A percentile compares a stretch with the other conserved stretches of the same genome.
Evolutionary conservation across 176 grass and related monocot genomes (phyloP).

Genomic region (Saccharum officinarum): DNA sequence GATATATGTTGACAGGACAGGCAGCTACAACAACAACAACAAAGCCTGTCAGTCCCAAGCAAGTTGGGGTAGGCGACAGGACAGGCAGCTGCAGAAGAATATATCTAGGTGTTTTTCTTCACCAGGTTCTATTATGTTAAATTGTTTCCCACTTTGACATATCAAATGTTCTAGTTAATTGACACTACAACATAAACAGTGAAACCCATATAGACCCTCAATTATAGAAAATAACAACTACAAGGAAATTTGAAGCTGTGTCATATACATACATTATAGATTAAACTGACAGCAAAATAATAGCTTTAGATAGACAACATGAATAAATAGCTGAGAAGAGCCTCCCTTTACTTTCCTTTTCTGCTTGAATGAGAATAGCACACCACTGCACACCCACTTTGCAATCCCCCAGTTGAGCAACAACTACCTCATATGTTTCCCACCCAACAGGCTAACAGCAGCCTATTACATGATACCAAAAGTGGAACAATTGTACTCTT

Average conservation of each 20-base stretch:
- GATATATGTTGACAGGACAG: neutral
- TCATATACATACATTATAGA: neutral
- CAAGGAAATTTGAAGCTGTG: neutral
- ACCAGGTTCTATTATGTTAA: neutral
- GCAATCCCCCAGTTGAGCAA: neutral
- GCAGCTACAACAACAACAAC: too few relatives aligned
- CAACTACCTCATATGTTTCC: conserved; percentile 14
- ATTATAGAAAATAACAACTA: neutral
- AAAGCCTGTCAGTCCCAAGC: too few relatives aligned
- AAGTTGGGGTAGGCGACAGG: neutral
- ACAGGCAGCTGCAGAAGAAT: neutral
- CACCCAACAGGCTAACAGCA: neutral
- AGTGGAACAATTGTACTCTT: conserved; percentile 16
- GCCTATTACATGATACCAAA: conserved; percentile 5
- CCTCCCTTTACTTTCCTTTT: neutral
- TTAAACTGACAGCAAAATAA: neutral
- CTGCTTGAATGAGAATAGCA: conserved; percentile 16
- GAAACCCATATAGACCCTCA: neutral
- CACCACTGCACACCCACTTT: conserved; percentile 21
- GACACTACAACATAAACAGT: neutral
- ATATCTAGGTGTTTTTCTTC: neutral
- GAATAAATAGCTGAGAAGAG: conserved; percentile 5
- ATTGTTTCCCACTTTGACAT: conserved; percentile 1
- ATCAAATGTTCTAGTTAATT: neutral
- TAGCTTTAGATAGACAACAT: neutral